Evolutionary conservation across 2,329 filamentous ascomycete genomes (phyloP), one percentile per base, ranked within the genome.

Genomic region (Xylariaceae sp.): DNA sequence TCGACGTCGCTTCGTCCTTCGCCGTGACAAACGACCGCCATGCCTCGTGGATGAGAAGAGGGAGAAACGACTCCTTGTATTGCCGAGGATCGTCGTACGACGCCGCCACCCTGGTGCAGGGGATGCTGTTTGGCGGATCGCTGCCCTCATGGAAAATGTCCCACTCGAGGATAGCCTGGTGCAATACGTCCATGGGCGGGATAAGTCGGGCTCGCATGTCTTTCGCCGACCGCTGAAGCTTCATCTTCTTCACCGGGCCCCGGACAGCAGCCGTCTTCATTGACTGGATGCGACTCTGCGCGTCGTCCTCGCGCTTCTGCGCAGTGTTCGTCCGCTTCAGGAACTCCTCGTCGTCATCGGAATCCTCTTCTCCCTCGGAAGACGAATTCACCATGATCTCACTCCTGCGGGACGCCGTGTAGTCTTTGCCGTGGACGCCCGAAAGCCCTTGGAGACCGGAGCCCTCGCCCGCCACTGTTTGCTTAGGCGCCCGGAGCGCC

Each of bases 1-100:
- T 88, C 48, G 81, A 79, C 14, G 76, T 85, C 33, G 82, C 78
- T 61, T 98, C 92, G 55, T 96, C 88, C 59, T 89, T 89, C 14
- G 86, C 78, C 34, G 88, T 89, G 35, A 94, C 82, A 59, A 98
- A 92, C 4, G 86, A 85, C 57, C 94, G 85, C 92, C 92, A 98
- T 19, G 90, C 90, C 68, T 98, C 92, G 17, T 94, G 83, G 19
- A 92, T 80, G 23, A 98, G 73, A 15, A 98, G 71, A 5, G 90
- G 89, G 50, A 94, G 82, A 62, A 98, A 98, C 0, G 88, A 95
- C 43, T 78, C 73, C 59, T 94, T 86, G 59, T 98, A 98, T 34
- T 85, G 81, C 30, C 68, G 67, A 1, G 88, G 85, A 50, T 88
- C 81, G 18, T 70, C 62, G 63, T 95, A 98, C 1, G 78, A 78